These are phyloP conservation scores for Pseudocercospora musae DNA, from an alignment of 2,329 filamentous ascomycete species.

Conservation along the genomic window DNA sequence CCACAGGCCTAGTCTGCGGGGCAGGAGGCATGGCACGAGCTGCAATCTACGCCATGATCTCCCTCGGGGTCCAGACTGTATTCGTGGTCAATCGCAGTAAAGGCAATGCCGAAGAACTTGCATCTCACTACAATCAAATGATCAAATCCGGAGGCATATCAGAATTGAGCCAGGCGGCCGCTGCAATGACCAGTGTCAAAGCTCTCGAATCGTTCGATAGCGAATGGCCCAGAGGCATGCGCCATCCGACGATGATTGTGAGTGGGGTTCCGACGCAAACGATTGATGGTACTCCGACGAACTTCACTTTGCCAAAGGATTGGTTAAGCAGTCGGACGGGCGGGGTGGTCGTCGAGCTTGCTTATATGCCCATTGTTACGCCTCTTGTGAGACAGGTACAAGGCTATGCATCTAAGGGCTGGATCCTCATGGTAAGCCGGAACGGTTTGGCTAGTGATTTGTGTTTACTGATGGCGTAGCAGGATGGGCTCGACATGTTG, in stretches of 20 bases:
- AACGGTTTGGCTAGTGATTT: background rate
- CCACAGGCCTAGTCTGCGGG: conserved; percentile 54
- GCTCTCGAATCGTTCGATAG: conserved; percentile 59
- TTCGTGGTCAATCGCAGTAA: conserved; percentile 70
- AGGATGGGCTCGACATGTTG: conserved; percentile 68
- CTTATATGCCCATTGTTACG: conserved; percentile 70
- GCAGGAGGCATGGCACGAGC: conserved; percentile 75
- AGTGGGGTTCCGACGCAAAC: conserved; percentile 72
- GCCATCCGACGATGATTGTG: conserved; percentile 68
- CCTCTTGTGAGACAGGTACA: conserved; percentile 68
- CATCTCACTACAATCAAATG: conserved; percentile 64
- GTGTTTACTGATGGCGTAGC: background rate
- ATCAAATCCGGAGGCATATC: conserved; percentile 32
- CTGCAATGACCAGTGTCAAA: conserved; percentile 42
- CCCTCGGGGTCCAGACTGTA: conserved; percentile 72
- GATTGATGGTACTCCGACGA: conserved; percentile 62
- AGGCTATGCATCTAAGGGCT: conserved; percentile 57
- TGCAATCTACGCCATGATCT: conserved; percentile 73
- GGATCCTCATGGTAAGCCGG: conserved; percentile 59
- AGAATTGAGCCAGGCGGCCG: conserved; percentile 21
- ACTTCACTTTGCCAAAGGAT: conserved; percentile 65
- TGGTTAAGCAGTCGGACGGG: conserved; percentile 73
- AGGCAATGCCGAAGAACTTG: conserved; percentile 64
- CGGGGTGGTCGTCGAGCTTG: conserved; percentile 69
- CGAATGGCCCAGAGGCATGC: conserved; percentile 62